Base-by-base conservation (phyloP, 345 rosid species). In the Brassica rapa region DNA sequence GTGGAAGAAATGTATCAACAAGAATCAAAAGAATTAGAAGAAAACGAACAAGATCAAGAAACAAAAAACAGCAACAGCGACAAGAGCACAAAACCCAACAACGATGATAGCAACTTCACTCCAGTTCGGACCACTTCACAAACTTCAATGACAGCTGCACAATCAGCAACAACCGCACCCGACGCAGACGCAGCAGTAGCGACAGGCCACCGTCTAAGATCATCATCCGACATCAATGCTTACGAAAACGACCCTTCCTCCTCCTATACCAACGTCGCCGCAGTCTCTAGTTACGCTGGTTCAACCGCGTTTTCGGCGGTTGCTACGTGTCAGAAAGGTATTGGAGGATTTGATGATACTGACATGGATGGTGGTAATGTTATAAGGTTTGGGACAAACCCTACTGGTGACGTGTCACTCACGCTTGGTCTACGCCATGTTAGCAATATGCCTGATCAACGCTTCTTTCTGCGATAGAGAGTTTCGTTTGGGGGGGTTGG, bases 1-100 rank as follows among this genome's bases (percentile, higher is more conserved):
- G 97, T 95, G 29, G 99, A 95, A 80, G 99, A 95, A 62, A 95
- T 95, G 98, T 95, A 95, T 84, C 97, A 93, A 70, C 93, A 91
- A 83, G 98, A 95, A 68, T 27, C 86, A 53, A 95, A 87, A 79
- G 93, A 88, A 29, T 39, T 35, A 81, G 93, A 86, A 49, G 53
- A 29, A 5, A 62, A 64, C 2, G 57, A 69, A 70, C 77, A 12
- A 56, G 75, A 82, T 75, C 84, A 67, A 74, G 73, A 66, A 75
- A 30, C 82, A 15, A 79, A 64, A 15, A 74, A 85, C 74, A 76
- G 71, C 63, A 79, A 82, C 46, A 56, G 68, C 27, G 71, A 79
- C 70, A 14, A 59, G 37, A 81, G 86, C 91, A 84, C 93, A 83
- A 80, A 86, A 87, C 74, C 86, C 92, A 83, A 87, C 78, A 83